Base-by-base conservation (phyloP, 1,139 yeast species). In the Scheffersomyces lignicola region DNA sequence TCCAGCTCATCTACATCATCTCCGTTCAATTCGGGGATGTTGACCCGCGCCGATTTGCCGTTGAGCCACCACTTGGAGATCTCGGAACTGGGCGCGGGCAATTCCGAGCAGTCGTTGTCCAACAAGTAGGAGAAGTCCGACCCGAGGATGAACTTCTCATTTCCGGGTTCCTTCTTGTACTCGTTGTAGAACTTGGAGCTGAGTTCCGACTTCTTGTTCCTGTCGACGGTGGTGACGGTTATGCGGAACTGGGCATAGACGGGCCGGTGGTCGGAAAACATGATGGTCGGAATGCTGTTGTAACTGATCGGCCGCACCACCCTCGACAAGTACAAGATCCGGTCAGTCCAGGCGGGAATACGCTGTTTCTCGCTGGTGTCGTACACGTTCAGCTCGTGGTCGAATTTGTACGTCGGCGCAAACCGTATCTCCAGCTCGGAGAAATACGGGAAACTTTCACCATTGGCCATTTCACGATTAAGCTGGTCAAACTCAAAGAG, bases 281-380 rank as follows among this genome's bases (percentile, higher is more conserved):
- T 59, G 27, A 90, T 62, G 23, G 71, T 70, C 10, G 74, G 78
- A 3, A 75, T 81, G 41, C 82, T 71, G 29, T 80, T 76, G 55
- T 92, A 92, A 13, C 70, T 63, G 14, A 76, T 50, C 49, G 86
- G 97, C 38, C 72, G 75, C 41, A 92, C 55, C 18, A 72, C 64
- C 32, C 80, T 62, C 13, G 75, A 60, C 43, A 57, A 39, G 39
- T 51, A 54, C 14, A 84, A 58, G 15, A 83, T 73, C 33, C 97
- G 70, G 58, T 92, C 98, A 7, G 97, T 90, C 98, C 98, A 92
- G 0, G 97, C 92, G 1, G 98, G 98, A 1, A 88, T 80, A 47
- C 98, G 75, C 49, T 84, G 92, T 58, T 92, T 92, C 52, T 90
- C 97, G 30, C 95, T 83, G 3, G 90, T 72, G 52, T 89, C 97